phyloP scores from a whole-genome alignment of 2,329 filamentous ascomycete species.

The Penicillium palitans region DNA sequence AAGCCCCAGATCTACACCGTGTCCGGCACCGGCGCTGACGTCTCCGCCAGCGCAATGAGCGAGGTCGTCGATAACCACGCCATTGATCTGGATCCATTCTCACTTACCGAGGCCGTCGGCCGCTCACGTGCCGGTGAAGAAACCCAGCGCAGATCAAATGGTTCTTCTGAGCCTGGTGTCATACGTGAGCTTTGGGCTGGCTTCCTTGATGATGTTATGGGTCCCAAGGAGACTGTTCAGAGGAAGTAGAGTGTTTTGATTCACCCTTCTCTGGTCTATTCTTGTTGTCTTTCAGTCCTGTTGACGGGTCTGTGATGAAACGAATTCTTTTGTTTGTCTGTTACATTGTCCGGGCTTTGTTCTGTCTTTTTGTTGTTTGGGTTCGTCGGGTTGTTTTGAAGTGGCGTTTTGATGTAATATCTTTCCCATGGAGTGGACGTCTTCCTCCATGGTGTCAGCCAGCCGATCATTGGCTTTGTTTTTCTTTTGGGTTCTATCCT shows the following conservation, averaged over 20 bases:
- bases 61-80: slow-evolving; percentile 60
- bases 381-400: slow-evolving; percentile 4
- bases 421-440: slow-evolving; percentile 6
- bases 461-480: background rate
- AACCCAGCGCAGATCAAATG: slow-evolving; percentile 38
- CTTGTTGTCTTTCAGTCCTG: slow-evolving; percentile 4
- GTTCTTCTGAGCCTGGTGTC: slow-evolving; percentile 30
- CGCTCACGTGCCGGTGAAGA: slow-evolving; percentile 41
- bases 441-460: slow-evolving; percentile 5
- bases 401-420: slow-evolving; percentile 26
- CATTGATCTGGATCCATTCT: slow-evolving; percentile 58
- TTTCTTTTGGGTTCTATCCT: background rate
- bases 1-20: slow-evolving; percentile 59
- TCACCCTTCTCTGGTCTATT: background rate
- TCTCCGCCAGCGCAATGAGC: slow-evolving; percentile 56
- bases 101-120: slow-evolving; percentile 53
- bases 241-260: slow-evolving; percentile 18
- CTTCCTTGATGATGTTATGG: slow-evolving; percentile 41
- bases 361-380: slow-evolving; percentile 4
- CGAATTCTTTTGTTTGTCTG: background rate
- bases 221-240: slow-evolving; percentile 30
- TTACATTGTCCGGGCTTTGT: background rate
- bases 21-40: slow-evolving; percentile 43
- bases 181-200: slow-evolving; percentile 39
- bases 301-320: slow-evolving; percentile 15